Percentiles rank a stretch among this genome's conserved stretches.
Conservation (phyloP, 257 asterid genomes). For the Jacaranda mimosifolia region DNA sequence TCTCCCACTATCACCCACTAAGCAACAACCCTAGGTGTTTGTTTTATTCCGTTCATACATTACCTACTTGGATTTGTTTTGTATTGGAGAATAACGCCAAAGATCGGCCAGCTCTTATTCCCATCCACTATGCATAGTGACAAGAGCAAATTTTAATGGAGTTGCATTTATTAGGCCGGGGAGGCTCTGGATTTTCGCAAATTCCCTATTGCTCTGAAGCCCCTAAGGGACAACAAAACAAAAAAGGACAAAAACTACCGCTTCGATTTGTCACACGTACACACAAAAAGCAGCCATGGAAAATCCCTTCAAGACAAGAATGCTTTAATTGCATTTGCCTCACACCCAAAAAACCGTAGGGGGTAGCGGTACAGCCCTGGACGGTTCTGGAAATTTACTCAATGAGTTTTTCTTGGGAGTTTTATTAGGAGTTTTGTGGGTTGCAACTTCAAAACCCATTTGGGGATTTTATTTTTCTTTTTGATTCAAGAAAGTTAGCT, state of each 20-base stretch:
- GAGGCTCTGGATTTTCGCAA: slow-evolving; percentile 41
- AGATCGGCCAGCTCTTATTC: slow-evolving; percentile 59
- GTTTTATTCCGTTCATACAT: slow-evolving; percentile 45
- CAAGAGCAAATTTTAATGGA: slow-evolving; percentile 42
- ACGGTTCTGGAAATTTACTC: slow-evolving; percentile 32
- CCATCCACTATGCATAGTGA: slow-evolving; percentile 52
- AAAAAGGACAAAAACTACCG: slow-evolving; percentile 46
- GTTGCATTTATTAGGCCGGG: slow-evolving; percentile 31
- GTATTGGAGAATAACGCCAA: slow-evolving; percentile 51
- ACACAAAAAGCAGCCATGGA: slow-evolving; percentile 51
- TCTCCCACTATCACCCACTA: slow-evolving; percentile 41
- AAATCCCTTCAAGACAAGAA: slow-evolving; percentile 37
- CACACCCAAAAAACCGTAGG: slow-evolving; percentile 33
- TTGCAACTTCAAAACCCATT: slow-evolving; percentile 30
- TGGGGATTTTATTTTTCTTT: slow-evolving; percentile 28
- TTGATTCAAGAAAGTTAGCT: slow-evolving; percentile 21
- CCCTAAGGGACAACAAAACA: slow-evolving; percentile 52
- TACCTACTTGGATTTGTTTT: slow-evolving; percentile 44
- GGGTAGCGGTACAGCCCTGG: slow-evolving; percentile 9
- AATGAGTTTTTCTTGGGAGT: neutral
- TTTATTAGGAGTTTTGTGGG: slow-evolving; percentile 13
- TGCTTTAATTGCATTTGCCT: slow-evolving; percentile 43
- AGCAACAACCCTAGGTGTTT: slow-evolving; percentile 42
- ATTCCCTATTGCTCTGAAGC: slow-evolving; percentile 44
- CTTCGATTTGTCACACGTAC: slow-evolving; percentile 50